phyloP scores from a whole-genome alignment of 2,329 filamentous ascomycete species.

The Ophiostoma himal-ulmi region DNA sequence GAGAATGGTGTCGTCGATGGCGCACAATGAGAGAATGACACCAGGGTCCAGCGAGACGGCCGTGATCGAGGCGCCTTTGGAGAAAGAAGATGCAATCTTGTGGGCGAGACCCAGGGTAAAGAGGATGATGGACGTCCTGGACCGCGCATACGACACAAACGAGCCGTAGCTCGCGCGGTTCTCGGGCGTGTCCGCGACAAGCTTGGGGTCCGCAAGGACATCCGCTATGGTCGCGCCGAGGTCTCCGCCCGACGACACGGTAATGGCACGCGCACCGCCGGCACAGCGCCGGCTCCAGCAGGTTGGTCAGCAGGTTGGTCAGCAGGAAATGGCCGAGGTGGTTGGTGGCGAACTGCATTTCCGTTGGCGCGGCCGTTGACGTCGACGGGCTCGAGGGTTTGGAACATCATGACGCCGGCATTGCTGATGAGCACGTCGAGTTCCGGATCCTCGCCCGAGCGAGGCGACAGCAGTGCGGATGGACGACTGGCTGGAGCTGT shows the following conservation, averaged over 20 bases:
- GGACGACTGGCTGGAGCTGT: conserved; percentile 35
- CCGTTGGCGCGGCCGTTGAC: conserved; percentile 32
- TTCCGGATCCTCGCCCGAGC: conserved; percentile 29
- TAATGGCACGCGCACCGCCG: conserved; percentile 37
- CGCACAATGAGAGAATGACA: conserved; percentile 11
- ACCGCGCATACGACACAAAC: conserved; percentile 44
- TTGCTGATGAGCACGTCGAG: conserved; percentile 40
- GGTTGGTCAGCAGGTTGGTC: conserved; percentile 44
- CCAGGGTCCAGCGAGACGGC: conserved; percentile 42
- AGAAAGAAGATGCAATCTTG: conserved; percentile 27
- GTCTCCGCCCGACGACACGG: conserved; percentile 40
- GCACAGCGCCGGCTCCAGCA: conserved; percentile 42
- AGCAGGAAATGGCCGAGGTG: conserved; percentile 47
- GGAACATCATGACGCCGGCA: conserved; percentile 36
- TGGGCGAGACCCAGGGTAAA: conserved; percentile 39
- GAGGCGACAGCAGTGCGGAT: conserved; percentile 35
- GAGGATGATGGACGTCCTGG: conserved; percentile 48
- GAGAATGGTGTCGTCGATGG: conserved; percentile 33
- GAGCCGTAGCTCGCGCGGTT: conserved; percentile 28
- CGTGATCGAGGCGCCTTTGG: conserved; percentile 30
- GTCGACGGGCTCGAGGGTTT: conserved; percentile 32
- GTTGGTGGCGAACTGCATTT: conserved; percentile 44
- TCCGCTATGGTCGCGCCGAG: conserved; percentile 36
- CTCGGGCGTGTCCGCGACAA: conserved; percentile 33
- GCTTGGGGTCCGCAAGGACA: conserved; percentile 42